Evolutionary conservation across 192 early-diverging fungal species (phyloP), one percentile per base, ranked within the genome.

Genomic region (Coemansia guatemalensis): DNA sequence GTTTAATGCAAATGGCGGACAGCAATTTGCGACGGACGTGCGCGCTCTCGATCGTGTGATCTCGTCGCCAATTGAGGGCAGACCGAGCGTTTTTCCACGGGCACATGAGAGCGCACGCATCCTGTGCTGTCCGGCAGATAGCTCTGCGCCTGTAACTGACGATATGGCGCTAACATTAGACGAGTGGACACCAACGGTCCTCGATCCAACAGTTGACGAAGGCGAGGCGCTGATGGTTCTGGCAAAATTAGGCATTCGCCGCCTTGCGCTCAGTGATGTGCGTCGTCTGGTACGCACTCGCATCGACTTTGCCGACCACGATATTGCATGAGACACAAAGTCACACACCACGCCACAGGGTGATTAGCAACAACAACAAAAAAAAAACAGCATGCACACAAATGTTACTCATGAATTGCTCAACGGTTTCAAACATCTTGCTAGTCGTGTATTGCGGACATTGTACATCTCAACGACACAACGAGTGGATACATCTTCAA

Each of bases 21-120:
- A 24, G 24, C 78, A 72, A 64, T 62, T 81, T 56, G 52, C 60
- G n/a, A 54, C 32, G 35, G 78, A 81, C 21, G 48, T 75, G 14
- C 47, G 48, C 47, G 69, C 69, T 0, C 21, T 81, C 8, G 48
- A 25, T 7, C 71, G 58, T 3, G 44, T 79, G 27, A 18, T 9
- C 52, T 47, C 68, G 17, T 60, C 71, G 0, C 23, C 57, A 18
- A 18, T 52, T 2, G 58, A 61, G n/a, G 39, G 50, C 7, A 41
- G 52, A 23, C 26, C 55, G 2, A 65, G 52, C 8, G 22, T 22
- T 12, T 33, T 79, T 56, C 54, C 21, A 2, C 73, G 58, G 41
- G 64, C 71, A 0, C 27, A 21, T 5, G 76, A 79, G 29, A 67
- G 76, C 57, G 61, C 56, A 0, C 32, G 62, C 23, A 44, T 71